Evolutionary conservation across 257 asterid genomes (phyloP), one percentile per base, ranked within the genome.

Genomic region (Prunella vulgaris): DNA sequence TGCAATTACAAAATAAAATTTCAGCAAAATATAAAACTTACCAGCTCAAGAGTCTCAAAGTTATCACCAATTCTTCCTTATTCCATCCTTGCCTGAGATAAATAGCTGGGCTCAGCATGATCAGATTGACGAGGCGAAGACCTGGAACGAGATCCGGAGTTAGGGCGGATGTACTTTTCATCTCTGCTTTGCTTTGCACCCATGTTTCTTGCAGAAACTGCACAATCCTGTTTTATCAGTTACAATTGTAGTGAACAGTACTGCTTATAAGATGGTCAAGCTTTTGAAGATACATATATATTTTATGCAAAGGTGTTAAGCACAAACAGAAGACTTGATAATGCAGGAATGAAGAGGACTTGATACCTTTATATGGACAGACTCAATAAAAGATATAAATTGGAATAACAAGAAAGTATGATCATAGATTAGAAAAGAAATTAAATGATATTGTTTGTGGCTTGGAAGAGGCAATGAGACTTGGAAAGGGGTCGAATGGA

Each of bases 1-100:
- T 27, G 42, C 21, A 58, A 7, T 14, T 17, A 28, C 4, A 46
- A 46, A 4, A 46, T 15, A 44, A 4, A 21, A n/a, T 5, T 46
- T 46, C 14, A 37, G 44, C 0, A 37, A 14, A 25, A 25, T 1
- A 20, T 15, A 18, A 7, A 59, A 70, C 1, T 25, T 72, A 88
- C 98, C 92, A 90, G 92, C 4, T 90, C 89, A 25, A 90, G 68
- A 21, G 95, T 81, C n/a, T 24, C 42, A 64, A 82, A 93, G 72
- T 84, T 79, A 76, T 93, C 96, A 0, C 59, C 83, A 33, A 93
- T 93, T 67, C 66, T 82, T 14, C 78, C 63, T 66, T 77, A 93
- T 72, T 74, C 77, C 77, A 28, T 64, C 13, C 10, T 66, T 24
- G 70, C 61, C 54, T 27, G 74, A 25, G 79, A 60, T 48, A 12